Evolutionary conservation across 2,329 filamentous ascomycete species (phyloP).

Genomic region (Mollisiaceae sp.): DNA sequence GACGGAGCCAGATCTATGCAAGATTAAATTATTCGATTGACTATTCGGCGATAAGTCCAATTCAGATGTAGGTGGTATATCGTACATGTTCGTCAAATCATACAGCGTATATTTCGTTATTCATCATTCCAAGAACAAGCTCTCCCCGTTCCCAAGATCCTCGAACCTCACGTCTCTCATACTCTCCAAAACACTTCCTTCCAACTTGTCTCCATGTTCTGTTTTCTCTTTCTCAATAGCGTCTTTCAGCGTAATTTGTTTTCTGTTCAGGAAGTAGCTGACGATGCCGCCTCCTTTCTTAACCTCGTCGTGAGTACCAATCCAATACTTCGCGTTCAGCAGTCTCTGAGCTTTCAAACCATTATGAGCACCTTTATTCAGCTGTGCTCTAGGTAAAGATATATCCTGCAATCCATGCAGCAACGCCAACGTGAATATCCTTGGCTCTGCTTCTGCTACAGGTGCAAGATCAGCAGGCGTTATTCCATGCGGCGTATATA

Average conservation of each 20-base stretch:
- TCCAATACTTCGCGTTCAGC: conserved; percentile 64
- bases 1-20: not conserved
- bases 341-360: conserved; percentile 60
- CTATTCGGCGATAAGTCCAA: too few relatives aligned
- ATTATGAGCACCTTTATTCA: conserved; percentile 68
- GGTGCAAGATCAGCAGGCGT: conserved; percentile 50
- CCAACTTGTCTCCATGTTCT: conserved; percentile 32
- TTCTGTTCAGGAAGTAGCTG: conserved; percentile 54
- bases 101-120: not conserved
- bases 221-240: conserved; percentile 46
- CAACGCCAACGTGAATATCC: conserved; percentile 60
- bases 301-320: conserved; percentile 68
- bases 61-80: not conserved
- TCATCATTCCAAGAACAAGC: conserved; percentile 31
- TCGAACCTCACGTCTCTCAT: conserved; percentile 30
- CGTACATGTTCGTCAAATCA: not conserved
- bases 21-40: too few relatives aligned
- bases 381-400: conserved; percentile 55
- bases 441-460: conserved; percentile 50
- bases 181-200: conserved; percentile 21
- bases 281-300: conserved; percentile 64
- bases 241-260: conserved; percentile 50
- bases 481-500: conserved; percentile 71
- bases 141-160: conserved; percentile 35
- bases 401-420: conserved; percentile 70